phyloP scores from a whole-genome alignment of 495 filamentous ascomycete genomes.

The Penicillium tannophilum region DNA sequence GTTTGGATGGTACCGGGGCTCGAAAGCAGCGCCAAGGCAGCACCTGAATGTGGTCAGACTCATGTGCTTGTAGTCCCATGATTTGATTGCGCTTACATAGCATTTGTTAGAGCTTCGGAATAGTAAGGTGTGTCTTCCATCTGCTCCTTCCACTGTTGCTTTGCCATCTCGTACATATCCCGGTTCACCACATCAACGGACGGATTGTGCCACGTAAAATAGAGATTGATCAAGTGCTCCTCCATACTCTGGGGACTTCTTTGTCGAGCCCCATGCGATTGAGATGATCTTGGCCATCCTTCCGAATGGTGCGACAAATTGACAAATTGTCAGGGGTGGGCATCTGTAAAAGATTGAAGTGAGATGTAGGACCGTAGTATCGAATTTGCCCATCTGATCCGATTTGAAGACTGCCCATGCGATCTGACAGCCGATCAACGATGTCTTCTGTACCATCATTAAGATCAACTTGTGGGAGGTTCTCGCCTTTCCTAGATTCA shows the following conservation, averaged over 20 bases:
- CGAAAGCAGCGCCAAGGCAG: conserved; percentile 33
- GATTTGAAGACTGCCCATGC: conserved; percentile 35
- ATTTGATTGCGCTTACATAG: conserved; percentile 29
- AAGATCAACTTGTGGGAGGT: not conserved
- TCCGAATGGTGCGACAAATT: conserved; percentile 22
- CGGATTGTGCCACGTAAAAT: conserved; percentile 42
- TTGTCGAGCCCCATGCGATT: conserved; percentile 22
- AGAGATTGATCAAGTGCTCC: conserved; percentile 35
- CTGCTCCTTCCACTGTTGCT: conserved; percentile 14
- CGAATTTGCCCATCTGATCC: conserved; percentile 28
- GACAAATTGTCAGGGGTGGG: conserved; percentile 12
- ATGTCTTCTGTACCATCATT: conserved; percentile 15
- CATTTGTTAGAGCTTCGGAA: conserved; percentile 36
- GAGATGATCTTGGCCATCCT: conserved; percentile 23
- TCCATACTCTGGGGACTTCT: conserved; percentile 24
- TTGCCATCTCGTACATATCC: conserved; percentile 27
- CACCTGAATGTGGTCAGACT: conserved; percentile 24
- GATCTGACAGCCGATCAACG: conserved; percentile 15
- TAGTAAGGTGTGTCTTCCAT: conserved; percentile 32
- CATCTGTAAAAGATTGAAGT: conserved; percentile 23
- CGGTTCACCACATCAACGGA: conserved; percentile 34
- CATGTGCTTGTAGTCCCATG: too few species aligned
- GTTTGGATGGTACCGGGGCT: conserved; percentile 27
- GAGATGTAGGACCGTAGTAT: conserved; percentile 33
- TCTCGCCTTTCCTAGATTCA: not conserved